phyloP scores from a whole-genome alignment of 2,329 filamentous ascomycete species.

The Aspergillus eucalypticola region DNA sequence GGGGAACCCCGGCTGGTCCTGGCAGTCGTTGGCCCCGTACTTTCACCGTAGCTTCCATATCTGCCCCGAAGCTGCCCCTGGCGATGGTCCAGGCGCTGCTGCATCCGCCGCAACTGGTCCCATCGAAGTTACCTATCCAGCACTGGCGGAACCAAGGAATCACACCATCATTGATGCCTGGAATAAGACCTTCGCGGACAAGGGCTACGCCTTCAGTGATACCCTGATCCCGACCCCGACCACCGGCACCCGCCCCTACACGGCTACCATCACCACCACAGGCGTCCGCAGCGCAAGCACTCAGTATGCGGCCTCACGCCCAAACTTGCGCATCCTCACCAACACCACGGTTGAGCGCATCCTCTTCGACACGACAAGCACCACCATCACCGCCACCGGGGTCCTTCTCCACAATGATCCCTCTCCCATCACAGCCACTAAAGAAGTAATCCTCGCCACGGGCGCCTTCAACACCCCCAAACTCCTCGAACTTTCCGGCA shows the following conservation, averaged over 20 bases:
- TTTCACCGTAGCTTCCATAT: not conserved
- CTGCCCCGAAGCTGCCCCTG: not conserved
- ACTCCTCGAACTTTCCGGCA: constrained; percentile 3
- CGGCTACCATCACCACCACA: no score
- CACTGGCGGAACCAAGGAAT: no score
- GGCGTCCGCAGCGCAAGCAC: no score
- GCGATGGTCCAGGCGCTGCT: not conserved
- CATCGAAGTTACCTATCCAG: not conserved
- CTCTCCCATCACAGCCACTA: not conserved
- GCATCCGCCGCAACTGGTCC: not conserved
- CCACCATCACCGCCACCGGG: not conserved
- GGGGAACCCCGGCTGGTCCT: constrained; percentile 21
- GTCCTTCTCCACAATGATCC: not conserved
- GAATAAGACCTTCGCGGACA: no score
- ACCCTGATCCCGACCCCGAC: no score
- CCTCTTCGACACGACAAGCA: no score
- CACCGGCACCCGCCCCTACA: no score
- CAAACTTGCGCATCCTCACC: no score
- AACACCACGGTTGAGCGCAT: no score
- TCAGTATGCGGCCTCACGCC: no score
- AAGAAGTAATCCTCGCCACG: constrained; percentile 2
- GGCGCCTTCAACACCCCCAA: constrained; percentile 1
- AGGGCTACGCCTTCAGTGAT: no score
- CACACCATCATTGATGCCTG: no score
- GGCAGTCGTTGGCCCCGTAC: constrained; percentile 21